Conservation (phyloP, 768 basidiomycete species). For the Artomyces pyxidatus region DNA sequence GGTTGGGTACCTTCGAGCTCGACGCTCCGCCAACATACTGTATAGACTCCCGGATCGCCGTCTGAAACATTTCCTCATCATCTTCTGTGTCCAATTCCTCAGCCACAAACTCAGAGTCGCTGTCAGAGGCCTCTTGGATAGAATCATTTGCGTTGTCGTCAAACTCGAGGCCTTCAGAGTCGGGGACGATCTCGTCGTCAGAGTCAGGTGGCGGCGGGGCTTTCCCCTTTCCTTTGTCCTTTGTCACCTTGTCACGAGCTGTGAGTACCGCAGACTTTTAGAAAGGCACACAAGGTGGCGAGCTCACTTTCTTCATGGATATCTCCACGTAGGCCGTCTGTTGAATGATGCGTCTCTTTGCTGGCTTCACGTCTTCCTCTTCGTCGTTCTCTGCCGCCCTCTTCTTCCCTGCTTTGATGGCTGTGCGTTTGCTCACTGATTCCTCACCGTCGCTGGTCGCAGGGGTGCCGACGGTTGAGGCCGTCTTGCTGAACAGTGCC, state of each 20-base stretch:
- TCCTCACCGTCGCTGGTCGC: constrained; percentile 11
- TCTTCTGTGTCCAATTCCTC: constrained; percentile 26
- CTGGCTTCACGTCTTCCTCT: constrained; percentile 19
- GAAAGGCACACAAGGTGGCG: no score
- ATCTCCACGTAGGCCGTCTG: constrained; percentile 19
- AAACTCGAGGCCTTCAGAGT: constrained; percentile 7
- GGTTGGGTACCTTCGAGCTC: constrained; percentile 27
- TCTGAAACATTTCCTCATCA: constrained; percentile 40
- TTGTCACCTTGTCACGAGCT: constrained; percentile 5
- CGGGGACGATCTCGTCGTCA: constrained; percentile 4
- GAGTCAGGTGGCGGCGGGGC: background rate
- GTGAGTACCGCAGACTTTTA: no score
- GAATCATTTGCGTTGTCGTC: constrained; percentile 33
- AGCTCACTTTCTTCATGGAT: constrained; percentile 6
- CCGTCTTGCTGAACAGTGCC: constrained; percentile 12
- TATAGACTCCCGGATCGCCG: constrained; percentile 50
- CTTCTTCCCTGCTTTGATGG: constrained; percentile 7
- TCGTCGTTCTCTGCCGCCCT: constrained; percentile 25
- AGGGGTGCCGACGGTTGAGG: constrained; percentile 7
- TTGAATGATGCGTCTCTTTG: constrained; percentile 17
- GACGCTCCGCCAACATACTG: constrained; percentile 21
- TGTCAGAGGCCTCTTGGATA: constrained; percentile 41
- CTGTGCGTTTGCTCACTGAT: constrained; percentile 9
- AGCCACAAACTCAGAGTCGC: constrained; percentile 52
- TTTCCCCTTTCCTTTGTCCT: constrained; percentile 13